phyloP scores from a whole-genome alignment of 805 yeast genomes.

The Jamesozyma spencerorum region DNA sequence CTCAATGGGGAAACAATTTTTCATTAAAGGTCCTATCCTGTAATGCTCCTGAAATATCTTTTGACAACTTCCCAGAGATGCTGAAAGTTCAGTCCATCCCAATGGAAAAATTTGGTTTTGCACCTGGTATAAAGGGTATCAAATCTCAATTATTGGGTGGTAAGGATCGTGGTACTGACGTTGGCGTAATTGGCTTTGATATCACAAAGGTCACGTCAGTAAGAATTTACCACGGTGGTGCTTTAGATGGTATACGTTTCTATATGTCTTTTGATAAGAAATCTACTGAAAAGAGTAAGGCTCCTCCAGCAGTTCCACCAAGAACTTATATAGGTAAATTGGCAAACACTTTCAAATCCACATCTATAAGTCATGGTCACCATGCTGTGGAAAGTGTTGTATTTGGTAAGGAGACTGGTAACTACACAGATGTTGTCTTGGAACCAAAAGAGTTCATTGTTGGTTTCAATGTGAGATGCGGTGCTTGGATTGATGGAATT shows the following conservation, averaged over 20 bases:
- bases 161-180: slow-evolving; percentile 22
- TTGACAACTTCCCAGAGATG: slow-evolving; percentile 38
- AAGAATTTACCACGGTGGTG: slow-evolving; percentile 63
- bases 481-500: slow-evolving; percentile 85
- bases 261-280: slow-evolving; percentile 18
- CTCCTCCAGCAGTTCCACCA: slow-evolving; percentile 38
- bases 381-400: slow-evolving; percentile 11
- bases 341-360: slow-evolving; percentile 17
- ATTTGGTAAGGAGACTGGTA: slow-evolving; percentile 46
- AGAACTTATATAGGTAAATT: slow-evolving; percentile 35
- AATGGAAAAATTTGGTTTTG: slow-evolving; percentile 25
- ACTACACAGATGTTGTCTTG: slow-evolving; percentile 49
- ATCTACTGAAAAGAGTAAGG: not conserved
- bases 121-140: slow-evolving; percentile 16
- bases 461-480: slow-evolving; percentile 58
- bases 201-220: slow-evolving; percentile 37
- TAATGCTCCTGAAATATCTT: slow-evolving; percentile 50
- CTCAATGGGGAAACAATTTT: slow-evolving; percentile 24
- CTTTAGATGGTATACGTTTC: slow-evolving; percentile 74
- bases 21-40: slow-evolving; percentile 45
- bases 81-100: slow-evolving; percentile 13
- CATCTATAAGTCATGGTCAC: slow-evolving; percentile 6
- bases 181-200: slow-evolving; percentile 23
- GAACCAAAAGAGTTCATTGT: slow-evolving; percentile 48
- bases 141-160: slow-evolving; percentile 25